Evolutionary conservation across 306 rosid species (phyloP).

Genomic region (Cucumis cinereus): DNA sequence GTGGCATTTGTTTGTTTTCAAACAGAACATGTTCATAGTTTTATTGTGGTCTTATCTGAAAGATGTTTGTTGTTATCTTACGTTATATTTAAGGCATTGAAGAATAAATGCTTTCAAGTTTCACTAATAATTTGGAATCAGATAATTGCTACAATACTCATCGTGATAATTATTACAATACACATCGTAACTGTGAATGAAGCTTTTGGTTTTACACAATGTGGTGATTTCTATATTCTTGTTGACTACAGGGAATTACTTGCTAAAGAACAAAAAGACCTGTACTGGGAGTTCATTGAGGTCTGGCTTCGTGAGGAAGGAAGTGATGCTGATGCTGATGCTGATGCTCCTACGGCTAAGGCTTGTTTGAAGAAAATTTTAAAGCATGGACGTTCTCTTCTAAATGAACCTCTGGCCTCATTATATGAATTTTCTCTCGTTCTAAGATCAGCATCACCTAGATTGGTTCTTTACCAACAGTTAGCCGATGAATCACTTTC

Average conservation of each 20-base stretch:
- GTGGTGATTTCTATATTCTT: slow-evolving; percentile 7
- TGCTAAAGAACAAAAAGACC: slow-evolving; percentile 46
- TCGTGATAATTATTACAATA: background rate
- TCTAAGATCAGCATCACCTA: slow-evolving; percentile 82
- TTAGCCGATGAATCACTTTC: slow-evolving; percentile 72
- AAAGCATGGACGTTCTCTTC: slow-evolving; percentile 31
- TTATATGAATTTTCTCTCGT: slow-evolving; percentile 72
- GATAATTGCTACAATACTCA: background rate
- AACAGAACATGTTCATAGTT: background rate
- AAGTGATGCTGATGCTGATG: slow-evolving; percentile 12
- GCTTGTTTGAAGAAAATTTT: slow-evolving; percentile 51
- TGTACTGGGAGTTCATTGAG: slow-evolving; percentile 72
- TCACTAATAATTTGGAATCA: background rate
- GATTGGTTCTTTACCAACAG: slow-evolving; percentile 68
- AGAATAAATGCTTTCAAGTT: background rate
- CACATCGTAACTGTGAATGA: background rate
- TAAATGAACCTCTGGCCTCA: slow-evolving; percentile 58
- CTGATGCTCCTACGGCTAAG: slow-evolving; percentile 32
- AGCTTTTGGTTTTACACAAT: background rate
- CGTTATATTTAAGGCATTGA: background rate
- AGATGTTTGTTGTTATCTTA: background rate
- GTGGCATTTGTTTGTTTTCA: background rate
- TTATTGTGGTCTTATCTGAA: background rate
- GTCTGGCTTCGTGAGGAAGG: slow-evolving; percentile 45
- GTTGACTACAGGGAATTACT: slow-evolving; percentile 51